Evolutionary conservation across 768 basidiomycete species (phyloP).

Genomic region (Mycena belliarum): DNA sequence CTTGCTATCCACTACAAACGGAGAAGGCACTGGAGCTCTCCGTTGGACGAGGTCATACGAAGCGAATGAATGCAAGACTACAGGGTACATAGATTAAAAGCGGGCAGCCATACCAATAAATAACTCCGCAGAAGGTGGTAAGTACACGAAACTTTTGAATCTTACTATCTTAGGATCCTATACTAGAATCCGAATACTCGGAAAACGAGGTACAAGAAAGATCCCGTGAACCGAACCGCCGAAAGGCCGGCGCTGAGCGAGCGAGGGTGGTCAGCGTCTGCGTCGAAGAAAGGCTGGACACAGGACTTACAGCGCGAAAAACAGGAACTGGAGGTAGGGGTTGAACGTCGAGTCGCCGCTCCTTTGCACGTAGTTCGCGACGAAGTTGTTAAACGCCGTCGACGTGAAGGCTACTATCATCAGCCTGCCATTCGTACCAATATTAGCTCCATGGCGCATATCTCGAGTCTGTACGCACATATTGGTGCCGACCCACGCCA

Average conservation of each 20-base stretch:
- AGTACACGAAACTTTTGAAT: too few relatives aligned
- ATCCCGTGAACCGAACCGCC: constrained; percentile 79
- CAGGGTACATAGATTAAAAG: too few relatives aligned
- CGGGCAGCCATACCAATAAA: too few relatives aligned
- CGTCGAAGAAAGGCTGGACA: not conserved
- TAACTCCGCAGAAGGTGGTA: too few relatives aligned
- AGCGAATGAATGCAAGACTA: too few relatives aligned
- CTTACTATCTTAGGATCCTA: too few relatives aligned
- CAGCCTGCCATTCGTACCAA: constrained; percentile 44
- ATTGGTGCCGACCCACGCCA: constrained; percentile 83
- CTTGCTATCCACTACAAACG: too few relatives aligned
- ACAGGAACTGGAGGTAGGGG: constrained; percentile 86
- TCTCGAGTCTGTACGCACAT: constrained; percentile 51
- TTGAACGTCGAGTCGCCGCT: constrained; percentile 66
- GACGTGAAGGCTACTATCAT: constrained; percentile 80
- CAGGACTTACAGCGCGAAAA: constrained; percentile 53
- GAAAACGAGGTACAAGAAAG: constrained; percentile 76
- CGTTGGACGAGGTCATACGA: too few relatives aligned
- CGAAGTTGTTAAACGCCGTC: constrained; percentile 74
- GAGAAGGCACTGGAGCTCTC: too few relatives aligned
- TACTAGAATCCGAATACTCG: constrained; percentile 64
- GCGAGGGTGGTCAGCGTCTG: not conserved
- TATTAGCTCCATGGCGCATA: not conserved
- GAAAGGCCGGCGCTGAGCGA: constrained; percentile 73
- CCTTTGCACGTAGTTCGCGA: constrained; percentile 54